A percentile compares a stretch with the other conserved stretches of the same genome.
Conservation (phyloP, 1,284 basidiomycete species). For the Pyrrhoderma noxium region DNA sequence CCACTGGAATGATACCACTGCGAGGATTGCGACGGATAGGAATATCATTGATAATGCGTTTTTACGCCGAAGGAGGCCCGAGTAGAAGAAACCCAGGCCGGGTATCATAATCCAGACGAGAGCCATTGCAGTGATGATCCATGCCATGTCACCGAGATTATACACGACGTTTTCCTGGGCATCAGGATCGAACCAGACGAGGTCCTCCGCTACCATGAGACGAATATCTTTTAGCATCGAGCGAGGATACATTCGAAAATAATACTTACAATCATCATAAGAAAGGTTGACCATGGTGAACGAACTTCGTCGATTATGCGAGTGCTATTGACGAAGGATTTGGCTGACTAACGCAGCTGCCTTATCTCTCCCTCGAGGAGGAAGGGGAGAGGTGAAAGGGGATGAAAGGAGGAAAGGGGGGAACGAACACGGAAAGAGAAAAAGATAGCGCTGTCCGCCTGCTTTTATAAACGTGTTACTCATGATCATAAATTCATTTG, state of each 20-base stretch:
- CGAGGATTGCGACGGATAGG: slow-evolving; percentile 71
- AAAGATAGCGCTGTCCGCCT: too few relatives aligned
- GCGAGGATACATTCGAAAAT: too few relatives aligned
- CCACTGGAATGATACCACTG: slow-evolving; percentile 73
- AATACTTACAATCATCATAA: slow-evolving; percentile 30
- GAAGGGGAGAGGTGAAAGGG: too few relatives aligned
- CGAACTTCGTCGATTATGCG: neutral
- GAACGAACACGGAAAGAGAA: too few relatives aligned
- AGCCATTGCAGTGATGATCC: slow-evolving; percentile 51
- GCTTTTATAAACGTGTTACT: too few relatives aligned
- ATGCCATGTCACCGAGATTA: slow-evolving; percentile 77
- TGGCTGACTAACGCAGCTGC: too few relatives aligned
- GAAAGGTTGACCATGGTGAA: slow-evolving; percentile 31
- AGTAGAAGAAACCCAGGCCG: slow-evolving; percentile 87
- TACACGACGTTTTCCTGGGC: slow-evolving; percentile 40
- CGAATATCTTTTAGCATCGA: too few relatives aligned
- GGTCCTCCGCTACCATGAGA: slow-evolving; percentile 32
- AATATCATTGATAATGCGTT: slow-evolving; percentile 93
- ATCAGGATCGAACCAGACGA: slow-evolving; percentile 31
- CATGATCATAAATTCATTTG: too few relatives aligned
- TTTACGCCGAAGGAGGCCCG: slow-evolving; percentile 77
- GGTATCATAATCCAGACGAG: slow-evolving; percentile 92
- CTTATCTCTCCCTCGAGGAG: too few relatives aligned
- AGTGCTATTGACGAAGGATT: too few relatives aligned
- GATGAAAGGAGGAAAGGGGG: too few relatives aligned